Conservation (phyloP, 2,329 filamentous ascomycete species). For the Leptosphaerulina australis region DNA sequence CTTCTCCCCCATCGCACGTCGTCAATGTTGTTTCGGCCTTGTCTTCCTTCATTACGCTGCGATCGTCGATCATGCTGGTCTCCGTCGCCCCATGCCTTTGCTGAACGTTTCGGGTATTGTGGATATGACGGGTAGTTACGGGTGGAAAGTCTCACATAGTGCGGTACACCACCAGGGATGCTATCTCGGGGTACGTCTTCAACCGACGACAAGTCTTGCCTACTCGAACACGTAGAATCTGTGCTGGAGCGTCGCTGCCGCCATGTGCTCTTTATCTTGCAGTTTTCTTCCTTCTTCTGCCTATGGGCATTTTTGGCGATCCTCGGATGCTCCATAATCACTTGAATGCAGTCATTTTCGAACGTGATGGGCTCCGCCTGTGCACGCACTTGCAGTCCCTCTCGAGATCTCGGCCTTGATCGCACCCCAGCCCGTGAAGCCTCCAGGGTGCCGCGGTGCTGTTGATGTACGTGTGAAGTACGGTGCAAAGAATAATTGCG, state of each 20-base stretch:
- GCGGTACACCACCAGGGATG: not conserved
- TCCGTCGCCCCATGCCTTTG: not conserved
- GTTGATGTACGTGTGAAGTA: no score
- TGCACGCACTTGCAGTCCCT: not conserved
- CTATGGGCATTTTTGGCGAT: no score
- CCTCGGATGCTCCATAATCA: constrained; percentile 34
- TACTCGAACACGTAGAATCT: not conserved
- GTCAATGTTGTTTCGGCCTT: not conserved
- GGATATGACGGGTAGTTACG: not conserved
- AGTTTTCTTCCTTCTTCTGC: no score
- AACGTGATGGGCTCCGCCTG: not conserved
- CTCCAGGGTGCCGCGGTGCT: no score
- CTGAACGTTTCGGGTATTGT: not conserved
- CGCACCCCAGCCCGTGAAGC: not conserved
- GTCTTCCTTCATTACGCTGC: not conserved
- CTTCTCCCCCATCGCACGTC: not conserved
- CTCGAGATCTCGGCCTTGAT: not conserved
- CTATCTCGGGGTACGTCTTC: not conserved
- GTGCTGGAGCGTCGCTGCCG: not conserved
- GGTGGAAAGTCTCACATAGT: not conserved
- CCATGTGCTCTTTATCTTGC: not conserved
- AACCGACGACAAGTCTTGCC: not conserved
- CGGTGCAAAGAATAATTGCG: no score
- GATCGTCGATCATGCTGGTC: not conserved
- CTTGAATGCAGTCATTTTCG: constrained; percentile 30